These are phyloP conservation scores for Phaseolus coccineus DNA, from an alignment of 331 rosid species.

Conservation along the genomic window DNA sequence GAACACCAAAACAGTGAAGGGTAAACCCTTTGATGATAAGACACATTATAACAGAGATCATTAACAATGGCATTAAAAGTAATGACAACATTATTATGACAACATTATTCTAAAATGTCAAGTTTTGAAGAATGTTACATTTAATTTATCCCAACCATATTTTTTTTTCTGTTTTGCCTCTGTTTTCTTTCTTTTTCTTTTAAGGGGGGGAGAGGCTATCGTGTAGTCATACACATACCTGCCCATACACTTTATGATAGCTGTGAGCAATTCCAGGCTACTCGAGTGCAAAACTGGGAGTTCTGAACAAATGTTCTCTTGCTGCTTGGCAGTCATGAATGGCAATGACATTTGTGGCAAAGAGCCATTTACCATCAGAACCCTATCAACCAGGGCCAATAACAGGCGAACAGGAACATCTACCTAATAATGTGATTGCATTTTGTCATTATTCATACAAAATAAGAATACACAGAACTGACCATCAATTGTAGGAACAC, in stretches of 20 bases:
- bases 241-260: conserved; percentile 67
- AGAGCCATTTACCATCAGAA: conserved; percentile 79
- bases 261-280: conserved; percentile 77
- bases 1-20: conserved; percentile 23
- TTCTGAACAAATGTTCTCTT: conserved; percentile 84
- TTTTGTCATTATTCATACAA: conserved; percentile 26
- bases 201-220: conserved; percentile 26
- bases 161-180: neutral
- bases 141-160: conserved; percentile 1
- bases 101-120: conserved; percentile 1
- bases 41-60: conserved; percentile 7
- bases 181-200: conserved; percentile 18
- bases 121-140: conserved; percentile 21
- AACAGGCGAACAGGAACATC: conserved; percentile 70
- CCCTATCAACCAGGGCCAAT: conserved; percentile 74
- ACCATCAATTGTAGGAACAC: conserved; percentile 8
- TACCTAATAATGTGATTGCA: conserved; percentile 59
- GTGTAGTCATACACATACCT: conserved; percentile 67
- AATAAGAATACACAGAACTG: neutral
- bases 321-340: conserved; percentile 78
- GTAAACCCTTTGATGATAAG: too few relatives aligned
- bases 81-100: too few relatives aligned
- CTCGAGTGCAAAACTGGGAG: conserved; percentile 81
- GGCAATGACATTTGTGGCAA: conserved; percentile 64
- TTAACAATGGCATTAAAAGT: conserved; percentile 18